A percentile compares a stretch with the other conserved stretches of the same genome.
phyloP scores from a whole-genome alignment of 2,329 filamentous ascomycete genomes.

The Cladophialophora chaetospira region DNA sequence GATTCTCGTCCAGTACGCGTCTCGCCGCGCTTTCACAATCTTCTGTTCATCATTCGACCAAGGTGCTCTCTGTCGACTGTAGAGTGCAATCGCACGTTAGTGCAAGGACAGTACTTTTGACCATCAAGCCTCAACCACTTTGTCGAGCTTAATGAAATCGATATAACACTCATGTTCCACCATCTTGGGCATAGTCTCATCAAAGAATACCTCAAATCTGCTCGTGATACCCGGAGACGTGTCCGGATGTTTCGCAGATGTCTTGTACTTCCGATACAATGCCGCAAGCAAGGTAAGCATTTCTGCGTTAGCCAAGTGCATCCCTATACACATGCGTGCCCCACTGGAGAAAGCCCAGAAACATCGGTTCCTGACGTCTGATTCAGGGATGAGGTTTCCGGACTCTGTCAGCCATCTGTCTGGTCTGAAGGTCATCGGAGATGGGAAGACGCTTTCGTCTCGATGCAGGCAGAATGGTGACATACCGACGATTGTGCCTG shows the following conservation, averaged over 20 bases:
- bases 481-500: conserved; percentile 37
- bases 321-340: conserved; percentile 46
- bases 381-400: conserved; percentile 27
- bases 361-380: conserved; percentile 28
- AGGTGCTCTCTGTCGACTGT: not conserved
- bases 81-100: not conserved
- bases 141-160: conserved; percentile 23
- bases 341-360: conserved; percentile 47
- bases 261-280: conserved; percentile 49
- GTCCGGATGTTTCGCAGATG: conserved; percentile 35
- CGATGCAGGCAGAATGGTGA: conserved; percentile 41
- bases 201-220: conserved; percentile 38
- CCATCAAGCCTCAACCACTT: not conserved
- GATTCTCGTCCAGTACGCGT: conserved; percentile 14
- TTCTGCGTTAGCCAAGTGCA: conserved; percentile 53
- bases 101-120: not conserved
- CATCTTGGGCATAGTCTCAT: conserved; percentile 34
- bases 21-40: not conserved
- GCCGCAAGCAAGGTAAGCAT: conserved; percentile 52
- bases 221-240: conserved; percentile 37
- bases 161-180: conserved; percentile 33
- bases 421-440: conserved; percentile 50
- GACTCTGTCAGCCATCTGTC: conserved; percentile 32
- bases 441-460: conserved; percentile 48
- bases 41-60: not conserved